phyloP scores from a whole-genome alignment of 2,329 filamentous ascomycete species.

The Hypocrella siamensis region DNA sequence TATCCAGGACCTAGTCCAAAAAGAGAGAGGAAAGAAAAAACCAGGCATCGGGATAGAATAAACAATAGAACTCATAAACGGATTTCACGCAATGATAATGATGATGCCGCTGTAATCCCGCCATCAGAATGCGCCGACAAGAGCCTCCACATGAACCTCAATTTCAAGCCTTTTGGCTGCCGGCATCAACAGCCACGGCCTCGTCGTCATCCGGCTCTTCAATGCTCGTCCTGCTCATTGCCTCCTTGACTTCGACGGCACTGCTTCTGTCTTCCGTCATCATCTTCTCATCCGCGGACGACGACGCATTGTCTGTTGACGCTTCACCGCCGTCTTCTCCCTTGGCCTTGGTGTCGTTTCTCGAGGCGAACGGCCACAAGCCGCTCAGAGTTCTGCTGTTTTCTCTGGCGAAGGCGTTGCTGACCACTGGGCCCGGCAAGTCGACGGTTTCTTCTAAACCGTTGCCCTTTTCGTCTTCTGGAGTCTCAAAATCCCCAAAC shows the following conservation, averaged over 20 bases:
- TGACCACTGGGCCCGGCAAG: constrained; percentile 35
- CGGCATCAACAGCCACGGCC: constrained; percentile 18
- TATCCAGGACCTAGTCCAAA: not conserved
- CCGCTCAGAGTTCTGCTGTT: constrained; percentile 29
- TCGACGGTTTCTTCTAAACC: constrained; percentile 18
- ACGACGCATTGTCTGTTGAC: constrained; percentile 8
- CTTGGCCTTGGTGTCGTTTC: constrained; percentile 13
- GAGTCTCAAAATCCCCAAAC: constrained; percentile 54
- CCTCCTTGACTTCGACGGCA: constrained; percentile 38
- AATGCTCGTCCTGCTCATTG: constrained; percentile 38
- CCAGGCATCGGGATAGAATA: not conserved
- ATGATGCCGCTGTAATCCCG: not conserved
- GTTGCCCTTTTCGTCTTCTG: constrained; percentile 28
- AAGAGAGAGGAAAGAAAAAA: not conserved
- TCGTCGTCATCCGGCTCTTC: constrained; percentile 43
- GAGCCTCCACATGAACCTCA: not conserved
- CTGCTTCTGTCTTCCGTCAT: constrained; percentile 20
- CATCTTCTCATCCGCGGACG: constrained; percentile 2
- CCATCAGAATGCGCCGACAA: not conserved
- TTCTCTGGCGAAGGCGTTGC: constrained; percentile 33
- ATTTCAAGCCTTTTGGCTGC: not conserved
- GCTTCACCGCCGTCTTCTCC: constrained; percentile 14
- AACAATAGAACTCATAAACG: no score
- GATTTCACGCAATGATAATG: not conserved
- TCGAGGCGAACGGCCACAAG: constrained; percentile 41